Evolutionary conservation across 257 asterid species (phyloP), one percentile per base, ranked within the genome.

Genomic region (Ilex asprella): DNA sequence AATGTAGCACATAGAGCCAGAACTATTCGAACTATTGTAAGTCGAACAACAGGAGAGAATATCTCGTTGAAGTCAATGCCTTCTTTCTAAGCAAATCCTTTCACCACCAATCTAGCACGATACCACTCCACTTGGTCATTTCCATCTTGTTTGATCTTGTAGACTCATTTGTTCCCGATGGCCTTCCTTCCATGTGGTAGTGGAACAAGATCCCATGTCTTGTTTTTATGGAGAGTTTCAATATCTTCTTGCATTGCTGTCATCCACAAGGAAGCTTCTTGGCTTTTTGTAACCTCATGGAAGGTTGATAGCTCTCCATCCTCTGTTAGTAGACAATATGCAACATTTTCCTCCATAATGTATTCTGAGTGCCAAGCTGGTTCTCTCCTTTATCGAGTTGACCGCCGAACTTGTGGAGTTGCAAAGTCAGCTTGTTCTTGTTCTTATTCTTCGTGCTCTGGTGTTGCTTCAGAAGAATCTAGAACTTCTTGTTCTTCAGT

Each of bases 291-390:
- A 30, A 59, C 71, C 53, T 68, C 62, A 27, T 52, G 49, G 16
- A 52, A 60, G 39, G 62, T 68, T 43, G 58, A 61, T 39, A 60
- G 58, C 39, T 68, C 58, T 55, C 59, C 51, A 57, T 69, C 73
- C 49, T 69, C 62, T 49, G 67, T 52, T 60, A 68, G 56, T 12
- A 68, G 30, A 54, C 14, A 53, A 39, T 60, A 68, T 55, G 61
- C 67, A 15, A 60, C 58, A 68, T 69, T 68, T 3, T 59, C 6
- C 13, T 44, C 67, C 50, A 62, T 55, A 30, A 61, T 2, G 16
- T 46, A 67, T 2, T 67, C 65, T 31, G 61, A 67, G 44, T 56
- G 66, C 66, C 60, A 59, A 43, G 52, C n/a, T 55, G 64, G 68
- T 61, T 30, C 10, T 61, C 30, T 41, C 9, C 31, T 35, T 29